A percentile compares a stretch with the other conserved stretches of the same genome.
Evolutionary conservation across 257 asterid species (phyloP).

Genomic region (Penstemon newberryi): DNA sequence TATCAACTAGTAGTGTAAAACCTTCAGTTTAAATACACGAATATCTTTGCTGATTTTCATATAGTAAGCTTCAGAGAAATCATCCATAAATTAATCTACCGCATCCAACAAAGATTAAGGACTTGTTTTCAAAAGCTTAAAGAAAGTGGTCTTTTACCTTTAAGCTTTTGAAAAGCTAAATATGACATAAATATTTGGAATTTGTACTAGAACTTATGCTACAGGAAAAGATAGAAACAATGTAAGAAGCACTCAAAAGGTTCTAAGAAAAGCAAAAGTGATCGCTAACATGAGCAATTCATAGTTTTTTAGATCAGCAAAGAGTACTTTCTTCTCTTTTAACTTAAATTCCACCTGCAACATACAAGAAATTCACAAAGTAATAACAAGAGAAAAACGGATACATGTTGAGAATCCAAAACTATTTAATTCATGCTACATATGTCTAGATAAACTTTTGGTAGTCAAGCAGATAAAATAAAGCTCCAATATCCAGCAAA

Average conservation of each 20-base stretch:
- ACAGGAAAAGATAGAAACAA: no score
- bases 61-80: neutral
- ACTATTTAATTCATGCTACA: neutral
- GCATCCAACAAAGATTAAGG: no score
- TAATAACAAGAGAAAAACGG: neutral
- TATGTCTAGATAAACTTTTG: neutral
- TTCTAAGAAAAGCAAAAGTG: no score
- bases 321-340: neutral
- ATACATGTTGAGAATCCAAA: constrained; percentile 7
- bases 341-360: neutral
- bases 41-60: no score
- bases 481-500: neutral
- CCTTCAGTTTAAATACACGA: no score
- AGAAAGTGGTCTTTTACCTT: no score
- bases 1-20: neutral
- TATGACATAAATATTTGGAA: no score
- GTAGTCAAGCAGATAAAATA: neutral
- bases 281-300: no score
- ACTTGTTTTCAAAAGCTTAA: no score
- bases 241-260: no score
- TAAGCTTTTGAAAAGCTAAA: no score
- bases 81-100: neutral
- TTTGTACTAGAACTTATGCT: no score
- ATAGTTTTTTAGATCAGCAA: neutral
- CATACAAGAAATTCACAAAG: constrained; percentile 7